A percentile compares a stretch with the other conserved stretches of the same genome.
Conservation (phyloP, 352 stramenopile species). For the Phytophthora melonis region DNA sequence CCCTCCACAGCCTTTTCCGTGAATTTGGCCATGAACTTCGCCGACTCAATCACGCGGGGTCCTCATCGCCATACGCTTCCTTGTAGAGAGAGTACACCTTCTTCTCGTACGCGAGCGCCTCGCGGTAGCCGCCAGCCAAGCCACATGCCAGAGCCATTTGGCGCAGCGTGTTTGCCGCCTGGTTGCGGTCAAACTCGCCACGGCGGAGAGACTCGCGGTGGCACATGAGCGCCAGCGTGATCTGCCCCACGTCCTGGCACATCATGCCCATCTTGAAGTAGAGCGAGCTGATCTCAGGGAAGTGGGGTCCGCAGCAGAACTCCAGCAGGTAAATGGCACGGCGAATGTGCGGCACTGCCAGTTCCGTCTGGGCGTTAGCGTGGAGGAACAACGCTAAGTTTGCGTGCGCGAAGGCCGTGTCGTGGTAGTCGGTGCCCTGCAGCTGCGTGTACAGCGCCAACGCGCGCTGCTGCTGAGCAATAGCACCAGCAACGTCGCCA, state of each 20-base stretch:
- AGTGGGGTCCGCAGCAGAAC: conserved; percentile 90
- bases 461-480: conserved; percentile 90
- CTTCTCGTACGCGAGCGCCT: conserved; percentile 92
- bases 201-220: conserved; percentile 89
- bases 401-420: conserved; percentile 92
- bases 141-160: conserved; percentile 88
- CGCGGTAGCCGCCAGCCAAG: conserved; percentile 81
- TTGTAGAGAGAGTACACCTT: conserved; percentile 88
- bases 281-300: conserved; percentile 90
- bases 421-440: conserved; percentile 92
- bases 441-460: conserved; percentile 94
- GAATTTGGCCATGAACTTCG: conserved; percentile 88
- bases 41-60: conserved; percentile 84
- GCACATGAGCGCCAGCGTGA: conserved; percentile 88
- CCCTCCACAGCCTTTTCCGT: conserved; percentile 90
- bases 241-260: conserved; percentile 92
- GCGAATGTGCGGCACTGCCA: conserved; percentile 90
- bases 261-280: conserved; percentile 96
- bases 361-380: conserved; percentile 83
- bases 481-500: conserved; percentile 88
- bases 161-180: conserved; percentile 89
- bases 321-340: conserved; percentile 95
- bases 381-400: conserved; percentile 94
- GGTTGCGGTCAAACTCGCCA: conserved; percentile 87
- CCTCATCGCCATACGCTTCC: conserved; percentile 83